Base-by-base conservation (phyloP, 2,329 filamentous ascomycete genomes). In the Xylaria sp. region DNA sequence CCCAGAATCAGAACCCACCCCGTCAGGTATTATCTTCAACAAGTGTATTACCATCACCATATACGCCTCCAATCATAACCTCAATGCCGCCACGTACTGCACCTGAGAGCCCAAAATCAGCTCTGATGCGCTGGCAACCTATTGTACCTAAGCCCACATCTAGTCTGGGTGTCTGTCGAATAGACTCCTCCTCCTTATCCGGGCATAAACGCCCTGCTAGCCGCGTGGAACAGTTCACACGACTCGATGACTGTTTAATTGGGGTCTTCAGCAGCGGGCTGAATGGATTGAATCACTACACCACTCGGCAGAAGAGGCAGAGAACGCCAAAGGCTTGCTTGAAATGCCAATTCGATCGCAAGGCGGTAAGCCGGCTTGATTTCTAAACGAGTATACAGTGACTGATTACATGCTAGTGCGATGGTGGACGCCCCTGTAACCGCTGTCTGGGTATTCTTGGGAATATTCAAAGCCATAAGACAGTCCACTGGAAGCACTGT, bases 401-500 rank as follows among this genome's bases (percentile, higher is more conserved):
- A 51, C 48, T 51, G 13, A 51, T 27, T 4, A 12, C 13, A 21
- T 23, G 13, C 18, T 9, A 51, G 23, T 51, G 48, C 12, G 27
- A 8, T 29, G 48, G 23, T 51, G 48, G 48, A 18, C 48, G 48
- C 48, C 23, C 23, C 5, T 51, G 48, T 51, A 29, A 2, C 48
- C 23, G 13, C 16, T 51, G 48, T 51, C 18, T 51, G 16, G 23
- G 23, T 18, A 16, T 51, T 21, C 12, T 51, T 29, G 23, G n/a
- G 8, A 40, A 40, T 37, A 12, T 23, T 25, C 32, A 57, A 32
- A 57, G 21, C n/a, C 40, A 40, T 6, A 57, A 40, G 53, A 25
- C 21, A 13, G 18, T 57, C 29, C 18, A 57, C 35, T 57, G 53
- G 53, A 40, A 40, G 16, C 16, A 57, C 35, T 57, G 53, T 21